These are phyloP conservation scores for Paraphaeosphaeria minitans DNA, from an alignment of 2,329 filamentous ascomycete species.

Conservation along the genomic window DNA sequence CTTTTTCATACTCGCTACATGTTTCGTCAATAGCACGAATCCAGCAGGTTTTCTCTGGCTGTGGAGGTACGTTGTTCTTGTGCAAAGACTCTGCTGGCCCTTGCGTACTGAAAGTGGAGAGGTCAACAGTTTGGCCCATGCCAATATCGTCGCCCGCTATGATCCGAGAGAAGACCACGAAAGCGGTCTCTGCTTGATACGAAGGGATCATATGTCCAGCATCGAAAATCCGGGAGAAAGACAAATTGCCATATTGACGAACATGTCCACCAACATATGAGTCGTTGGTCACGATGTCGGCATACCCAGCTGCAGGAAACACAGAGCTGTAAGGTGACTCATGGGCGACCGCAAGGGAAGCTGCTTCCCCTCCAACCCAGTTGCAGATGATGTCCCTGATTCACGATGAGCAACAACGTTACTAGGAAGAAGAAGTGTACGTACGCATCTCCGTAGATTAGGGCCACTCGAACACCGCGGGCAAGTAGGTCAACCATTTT, in stretches of 20 bases:
- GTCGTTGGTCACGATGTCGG: constrained; percentile 70
- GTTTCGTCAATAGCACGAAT: constrained; percentile 58
- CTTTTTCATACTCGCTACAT: constrained; percentile 58
- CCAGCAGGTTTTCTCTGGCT: constrained; percentile 63
- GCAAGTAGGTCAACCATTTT: constrained; percentile 51
- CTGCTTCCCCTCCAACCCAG: constrained; percentile 74
- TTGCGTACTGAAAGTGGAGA: constrained; percentile 60
- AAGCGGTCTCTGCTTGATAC: constrained; percentile 52
- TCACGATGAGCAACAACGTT: not conserved
- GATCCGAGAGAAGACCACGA: constrained; percentile 58
- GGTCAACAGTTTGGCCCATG: constrained; percentile 57
- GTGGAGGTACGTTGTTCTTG: constrained; percentile 58
- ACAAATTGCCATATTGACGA: constrained; percentile 72
- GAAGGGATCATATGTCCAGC: constrained; percentile 58
- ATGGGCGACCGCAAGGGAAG: constrained; percentile 63
- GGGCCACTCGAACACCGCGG: constrained; percentile 60
- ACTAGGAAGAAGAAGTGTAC: not conserved
- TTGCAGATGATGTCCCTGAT: constrained; percentile 58
- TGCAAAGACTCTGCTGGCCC: constrained; percentile 64
- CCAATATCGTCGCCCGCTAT: constrained; percentile 56
- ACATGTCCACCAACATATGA: constrained; percentile 72
- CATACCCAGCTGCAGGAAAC: constrained; percentile 72
- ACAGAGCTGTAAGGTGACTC: constrained; percentile 51
- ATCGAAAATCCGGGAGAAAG: constrained; percentile 58
- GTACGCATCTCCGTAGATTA: constrained; percentile 69